Percentiles rank a stretch among this genome's conserved stretches.
These are phyloP conservation scores for Dipteronia dyeriana DNA, from an alignment of 345 rosid species.

Conservation along the genomic window DNA sequence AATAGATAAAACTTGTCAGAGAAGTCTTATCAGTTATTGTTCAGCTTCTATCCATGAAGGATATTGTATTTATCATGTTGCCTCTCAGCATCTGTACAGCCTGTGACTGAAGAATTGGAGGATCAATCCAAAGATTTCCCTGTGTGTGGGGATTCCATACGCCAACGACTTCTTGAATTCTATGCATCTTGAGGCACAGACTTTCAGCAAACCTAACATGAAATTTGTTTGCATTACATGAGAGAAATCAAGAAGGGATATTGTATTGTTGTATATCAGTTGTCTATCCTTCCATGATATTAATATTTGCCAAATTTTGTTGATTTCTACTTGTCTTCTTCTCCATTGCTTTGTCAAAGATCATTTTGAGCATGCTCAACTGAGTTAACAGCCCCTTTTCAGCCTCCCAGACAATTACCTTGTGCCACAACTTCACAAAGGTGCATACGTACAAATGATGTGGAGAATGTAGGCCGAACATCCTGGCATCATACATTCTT, in stretches of 20 bases:
- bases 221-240: neutral
- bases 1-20: conserved; percentile 12
- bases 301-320: neutral
- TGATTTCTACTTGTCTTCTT: neutral
- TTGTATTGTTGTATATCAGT: neutral
- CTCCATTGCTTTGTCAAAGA: neutral
- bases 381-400: conserved; percentile 10
- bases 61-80: conserved; percentile 29
- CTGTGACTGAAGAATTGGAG: conserved; percentile 56
- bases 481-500: conserved; percentile 91
- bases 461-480: conserved; percentile 94
- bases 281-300: neutral
- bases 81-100: conserved; percentile 71
- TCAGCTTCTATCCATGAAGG: conserved; percentile 20
- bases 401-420: conserved; percentile 85
- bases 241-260: neutral
- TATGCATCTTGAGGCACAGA: conserved; percentile 69
- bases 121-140: conserved; percentile 40
- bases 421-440: conserved; percentile 87
- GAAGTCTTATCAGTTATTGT: conserved; percentile 9
- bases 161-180: conserved; percentile 76
- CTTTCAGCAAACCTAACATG: neutral
- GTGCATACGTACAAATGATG: conserved; percentile 90
- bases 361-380: conserved; percentile 13
- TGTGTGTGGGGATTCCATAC: conserved; percentile 78